phyloP scores from a whole-genome alignment of 371 early-diverging fungal genomes.

The Apophysomyces elegans region DNA sequence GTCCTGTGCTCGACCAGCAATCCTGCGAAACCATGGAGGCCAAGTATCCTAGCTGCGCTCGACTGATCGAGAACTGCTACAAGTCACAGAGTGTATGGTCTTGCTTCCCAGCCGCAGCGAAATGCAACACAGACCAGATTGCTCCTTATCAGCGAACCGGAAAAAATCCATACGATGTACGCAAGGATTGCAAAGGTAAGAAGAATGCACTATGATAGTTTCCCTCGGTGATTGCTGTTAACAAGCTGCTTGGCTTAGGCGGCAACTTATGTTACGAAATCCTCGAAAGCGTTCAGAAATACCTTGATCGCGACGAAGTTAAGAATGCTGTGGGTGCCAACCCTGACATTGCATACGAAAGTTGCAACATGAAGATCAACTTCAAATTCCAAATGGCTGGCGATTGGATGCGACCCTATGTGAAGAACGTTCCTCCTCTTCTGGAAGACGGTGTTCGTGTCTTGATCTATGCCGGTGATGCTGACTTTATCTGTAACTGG shows the following conservation, averaged over 20 bases:
- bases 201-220: background rate
- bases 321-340: slow-evolving; percentile 78
- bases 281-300: slow-evolving; percentile 74
- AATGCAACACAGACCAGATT: slow-evolving; percentile 83
- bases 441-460: slow-evolving; percentile 82
- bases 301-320: slow-evolving; percentile 80
- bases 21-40: slow-evolving; percentile 76
- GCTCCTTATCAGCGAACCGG: slow-evolving; percentile 67
- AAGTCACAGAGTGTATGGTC: slow-evolving; percentile 68
- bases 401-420: slow-evolving; percentile 92
- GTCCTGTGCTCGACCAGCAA: slow-evolving; percentile 67
- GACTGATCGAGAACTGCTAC: slow-evolving; percentile 85
- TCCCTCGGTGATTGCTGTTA: background rate
- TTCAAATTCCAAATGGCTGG: slow-evolving; percentile 80
- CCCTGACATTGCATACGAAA: slow-evolving; percentile 61
- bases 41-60: slow-evolving; percentile 77
- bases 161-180: slow-evolving; percentile 84
- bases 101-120: slow-evolving; percentile 86
- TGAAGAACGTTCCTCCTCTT: slow-evolving; percentile 70
- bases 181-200: slow-evolving; percentile 70
- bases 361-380: slow-evolving; percentile 86
- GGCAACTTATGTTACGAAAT: slow-evolving; percentile 85
- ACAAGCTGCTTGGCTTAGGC: background rate
- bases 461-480: slow-evolving; percentile 90
- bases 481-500: slow-evolving; percentile 91